Evolutionary conservation across 192 early-diverging fungal species (phyloP).

Genomic region (Coemansia sp.): DNA sequence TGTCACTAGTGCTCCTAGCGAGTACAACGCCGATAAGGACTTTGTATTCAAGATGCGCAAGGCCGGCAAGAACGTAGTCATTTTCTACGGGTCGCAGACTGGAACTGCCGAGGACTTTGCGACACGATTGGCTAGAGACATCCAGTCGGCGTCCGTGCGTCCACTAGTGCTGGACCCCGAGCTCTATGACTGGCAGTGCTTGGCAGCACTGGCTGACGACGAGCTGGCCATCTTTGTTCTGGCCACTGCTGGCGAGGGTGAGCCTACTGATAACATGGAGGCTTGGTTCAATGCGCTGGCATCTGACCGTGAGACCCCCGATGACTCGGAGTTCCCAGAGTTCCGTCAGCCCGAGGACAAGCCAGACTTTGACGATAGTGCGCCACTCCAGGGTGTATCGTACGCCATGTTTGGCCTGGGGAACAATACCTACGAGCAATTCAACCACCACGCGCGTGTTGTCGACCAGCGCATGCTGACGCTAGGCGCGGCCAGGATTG

Average conservation of each 20-base stretch:
- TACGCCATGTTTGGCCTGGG: slow-evolving; percentile 56
- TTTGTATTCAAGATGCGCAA: slow-evolving; percentile 56
- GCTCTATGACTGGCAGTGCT: slow-evolving; percentile 86
- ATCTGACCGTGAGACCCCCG: slow-evolving; percentile 57
- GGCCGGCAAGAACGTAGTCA: slow-evolving; percentile 69
- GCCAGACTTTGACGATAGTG: slow-evolving; percentile 84
- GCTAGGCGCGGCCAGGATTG: slow-evolving; percentile 76
- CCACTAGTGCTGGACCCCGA: slow-evolving; percentile 86
- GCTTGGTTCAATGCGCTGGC: slow-evolving; percentile 91
- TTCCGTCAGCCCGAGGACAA: slow-evolving; percentile 64
- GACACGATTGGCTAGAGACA: slow-evolving; percentile 83
- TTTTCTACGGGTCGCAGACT: slow-evolving; percentile 98
- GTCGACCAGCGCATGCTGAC: slow-evolving; percentile 66
- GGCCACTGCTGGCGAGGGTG: slow-evolving; percentile 97
- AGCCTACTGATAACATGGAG: slow-evolving; percentile 96
- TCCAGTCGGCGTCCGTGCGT: slow-evolving; percentile 61
- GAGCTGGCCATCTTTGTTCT: slow-evolving; percentile 86
- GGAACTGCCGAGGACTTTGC: slow-evolving; percentile 99
- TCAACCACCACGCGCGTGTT: slow-evolving; percentile 78
- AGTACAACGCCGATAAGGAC: slow-evolving; percentile 39
- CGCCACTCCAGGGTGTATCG: slow-evolving; percentile 53
- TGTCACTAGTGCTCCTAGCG: slow-evolving; percentile 1
- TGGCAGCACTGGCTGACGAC: slow-evolving; percentile 64
- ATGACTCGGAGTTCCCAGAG: slow-evolving; percentile 61
- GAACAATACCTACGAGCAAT: slow-evolving; percentile 63